phyloP scores from a whole-genome alignment of 208 protist species.

The Plasmodiophora brassicae region DNA sequence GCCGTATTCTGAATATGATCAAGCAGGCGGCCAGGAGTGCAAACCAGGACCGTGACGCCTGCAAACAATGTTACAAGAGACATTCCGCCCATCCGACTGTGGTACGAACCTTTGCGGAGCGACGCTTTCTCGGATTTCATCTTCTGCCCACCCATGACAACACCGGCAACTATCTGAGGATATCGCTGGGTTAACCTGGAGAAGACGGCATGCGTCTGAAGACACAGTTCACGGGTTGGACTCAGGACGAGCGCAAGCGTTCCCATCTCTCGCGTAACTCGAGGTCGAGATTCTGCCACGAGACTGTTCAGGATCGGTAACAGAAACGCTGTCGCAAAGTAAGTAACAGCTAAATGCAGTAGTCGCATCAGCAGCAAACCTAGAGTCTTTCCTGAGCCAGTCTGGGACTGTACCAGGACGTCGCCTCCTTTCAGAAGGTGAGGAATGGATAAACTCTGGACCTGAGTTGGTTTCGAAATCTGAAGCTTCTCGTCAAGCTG shows the following conservation, averaged over 20 bases:
- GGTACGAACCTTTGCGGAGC: conserved; percentile 27
- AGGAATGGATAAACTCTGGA: not conserved
- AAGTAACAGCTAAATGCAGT: not conserved
- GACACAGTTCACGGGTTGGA: conserved; percentile 42
- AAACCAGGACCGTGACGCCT: conserved; percentile 32
- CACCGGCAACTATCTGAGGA: not conserved
- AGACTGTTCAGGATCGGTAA: not conserved
- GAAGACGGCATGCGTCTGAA: conserved; percentile 34
- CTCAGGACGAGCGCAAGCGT: not conserved
- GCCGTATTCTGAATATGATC: conserved; percentile 40
- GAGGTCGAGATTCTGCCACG: not conserved
- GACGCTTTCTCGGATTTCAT: conserved; percentile 19
- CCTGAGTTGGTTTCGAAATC: not conserved
- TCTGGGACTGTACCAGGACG: not conserved
- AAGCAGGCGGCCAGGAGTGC: conserved; percentile 37
- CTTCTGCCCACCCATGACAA: conserved; percentile 32
- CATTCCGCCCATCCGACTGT: not conserved
- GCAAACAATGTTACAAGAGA: not conserved
- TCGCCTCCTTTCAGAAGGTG: not conserved
- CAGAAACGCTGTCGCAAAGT: not conserved
- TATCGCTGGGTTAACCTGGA: not conserved
- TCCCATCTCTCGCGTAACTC: not conserved
- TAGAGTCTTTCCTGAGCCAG: not conserved
- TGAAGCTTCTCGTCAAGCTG: not conserved
- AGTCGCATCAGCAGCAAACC: not conserved